Conservation (phyloP, 139 green algal species). For the Coccomyxa sp. region DNA sequence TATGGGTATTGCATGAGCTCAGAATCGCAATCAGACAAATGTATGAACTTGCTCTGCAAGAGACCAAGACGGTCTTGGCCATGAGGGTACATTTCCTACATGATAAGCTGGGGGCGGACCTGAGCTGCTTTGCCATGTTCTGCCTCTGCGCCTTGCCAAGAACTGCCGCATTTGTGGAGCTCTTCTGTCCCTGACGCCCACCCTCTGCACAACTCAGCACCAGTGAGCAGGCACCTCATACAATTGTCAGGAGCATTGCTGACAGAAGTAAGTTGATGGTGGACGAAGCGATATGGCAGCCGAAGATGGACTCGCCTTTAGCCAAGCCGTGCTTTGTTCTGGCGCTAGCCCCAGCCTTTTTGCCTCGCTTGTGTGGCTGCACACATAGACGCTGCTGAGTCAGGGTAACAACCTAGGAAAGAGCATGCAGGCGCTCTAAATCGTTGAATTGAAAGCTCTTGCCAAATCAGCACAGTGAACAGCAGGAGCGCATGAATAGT, state of each 20-base stretch:
- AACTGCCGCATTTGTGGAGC: not conserved
- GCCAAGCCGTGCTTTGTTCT: conserved; percentile 59
- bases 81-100: too few relatives aligned
- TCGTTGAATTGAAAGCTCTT: too few relatives aligned
- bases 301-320: conserved; percentile 36
- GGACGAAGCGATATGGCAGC: too few relatives aligned
- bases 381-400: too few relatives aligned
- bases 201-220: not conserved
- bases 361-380: conserved; percentile 78
- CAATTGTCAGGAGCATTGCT: not conserved
- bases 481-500: not conserved
- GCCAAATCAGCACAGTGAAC: not conserved
- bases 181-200: not conserved
- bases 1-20: too few relatives aligned
- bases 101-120: not conserved
- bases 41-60: too few relatives aligned
- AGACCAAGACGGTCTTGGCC: too few relatives aligned
- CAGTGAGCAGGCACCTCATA: not conserved
- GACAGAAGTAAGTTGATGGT: not conserved
- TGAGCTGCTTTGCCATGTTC: not conserved
- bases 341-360: conserved; percentile 62
- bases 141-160: not conserved
- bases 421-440: too few relatives aligned
- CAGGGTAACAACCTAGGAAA: too few relatives aligned
- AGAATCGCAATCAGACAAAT: too few relatives aligned